These are phyloP conservation scores for Malus domestica DNA, from an alignment of 306 rosid species.

Conservation along the genomic window DNA sequence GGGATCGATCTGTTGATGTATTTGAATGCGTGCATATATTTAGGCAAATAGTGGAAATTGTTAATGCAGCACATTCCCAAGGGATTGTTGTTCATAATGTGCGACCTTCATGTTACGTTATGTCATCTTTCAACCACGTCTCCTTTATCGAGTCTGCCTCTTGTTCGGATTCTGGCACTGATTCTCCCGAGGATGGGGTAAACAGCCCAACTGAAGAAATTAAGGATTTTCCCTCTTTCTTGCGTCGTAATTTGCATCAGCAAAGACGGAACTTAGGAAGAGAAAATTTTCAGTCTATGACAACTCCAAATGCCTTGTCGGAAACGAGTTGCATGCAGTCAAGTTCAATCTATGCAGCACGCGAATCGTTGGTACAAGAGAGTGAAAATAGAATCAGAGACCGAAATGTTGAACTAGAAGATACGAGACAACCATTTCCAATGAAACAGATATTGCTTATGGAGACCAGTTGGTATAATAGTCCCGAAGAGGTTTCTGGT, in stretches of 20 bases:
- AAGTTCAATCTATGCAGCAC: slow-evolving; percentile 62
- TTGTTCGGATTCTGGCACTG: slow-evolving; percentile 88
- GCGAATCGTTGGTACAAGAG: slow-evolving; percentile 52
- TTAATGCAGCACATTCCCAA: slow-evolving; percentile 67
- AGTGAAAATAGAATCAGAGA: slow-evolving; percentile 53
- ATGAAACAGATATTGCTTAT: slow-evolving; percentile 76
- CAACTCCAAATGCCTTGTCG: slow-evolving; percentile 48
- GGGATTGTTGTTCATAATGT: slow-evolving; percentile 94
- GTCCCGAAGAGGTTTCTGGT: slow-evolving; percentile 76
- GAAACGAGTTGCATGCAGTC: slow-evolving; percentile 85
- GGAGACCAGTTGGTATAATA: slow-evolving; percentile 89
- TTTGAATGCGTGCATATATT: slow-evolving; percentile 80
- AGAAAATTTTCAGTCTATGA: slow-evolving; percentile 41
- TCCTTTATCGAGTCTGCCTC: slow-evolving; percentile 93
- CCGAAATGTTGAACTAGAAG: slow-evolving; percentile 60
- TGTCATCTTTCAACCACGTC: slow-evolving; percentile 87
- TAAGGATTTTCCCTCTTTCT: slow-evolving; percentile 36
- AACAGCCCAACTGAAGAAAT: slow-evolving; percentile 40
- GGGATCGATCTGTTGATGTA: slow-evolving; percentile 57
- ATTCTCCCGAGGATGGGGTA: slow-evolving; percentile 58
- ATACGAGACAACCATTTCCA: slow-evolving; percentile 72
- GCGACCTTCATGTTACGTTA: slow-evolving; percentile 90
- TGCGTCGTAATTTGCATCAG: slow-evolving; percentile 35
- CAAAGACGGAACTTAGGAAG: slow-evolving; percentile 42
- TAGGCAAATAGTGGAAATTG: slow-evolving; percentile 81